Percentiles rank a stretch among this genome's conserved stretches.
Evolutionary conservation across 2,329 filamentous ascomycete species (phyloP).

Genomic region (Epicoccum sorghinum): DNA sequence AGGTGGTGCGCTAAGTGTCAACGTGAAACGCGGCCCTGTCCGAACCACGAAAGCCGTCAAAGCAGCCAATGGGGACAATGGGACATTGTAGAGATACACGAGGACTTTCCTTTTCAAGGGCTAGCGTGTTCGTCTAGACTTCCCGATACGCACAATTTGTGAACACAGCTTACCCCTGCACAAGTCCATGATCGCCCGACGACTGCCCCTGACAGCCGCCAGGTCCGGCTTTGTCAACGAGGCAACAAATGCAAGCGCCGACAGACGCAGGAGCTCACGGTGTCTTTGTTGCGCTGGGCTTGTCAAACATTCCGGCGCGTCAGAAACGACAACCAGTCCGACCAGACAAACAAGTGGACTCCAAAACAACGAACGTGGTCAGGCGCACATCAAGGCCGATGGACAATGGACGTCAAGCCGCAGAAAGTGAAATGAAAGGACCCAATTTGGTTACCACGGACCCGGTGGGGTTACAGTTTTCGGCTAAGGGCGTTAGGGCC

Average conservation of each 20-base stretch:
- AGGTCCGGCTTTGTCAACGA: slow-evolving; percentile 21
- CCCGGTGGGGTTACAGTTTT: slow-evolving; percentile 20
- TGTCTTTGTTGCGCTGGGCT: slow-evolving; percentile 10
- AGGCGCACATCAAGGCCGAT: slow-evolving; percentile 13
- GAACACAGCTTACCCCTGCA: slow-evolving; percentile 24
- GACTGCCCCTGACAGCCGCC: slow-evolving; percentile 31
- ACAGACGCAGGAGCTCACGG: neutral
- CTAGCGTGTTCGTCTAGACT: slow-evolving; percentile 24
- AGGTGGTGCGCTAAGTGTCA: slow-evolving; percentile 20
- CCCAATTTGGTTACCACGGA: slow-evolving; percentile 27
- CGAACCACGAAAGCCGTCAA: slow-evolving; percentile 5
- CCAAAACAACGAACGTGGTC: slow-evolving; percentile 19
- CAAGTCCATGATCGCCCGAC: slow-evolving; percentile 26
- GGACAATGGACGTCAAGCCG: slow-evolving; percentile 19
- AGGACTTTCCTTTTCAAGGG: slow-evolving; percentile 16
- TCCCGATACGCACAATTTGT: slow-evolving; percentile 27
- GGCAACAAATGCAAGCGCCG: slow-evolving; percentile 28
- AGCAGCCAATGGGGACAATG: slow-evolving; percentile 20
- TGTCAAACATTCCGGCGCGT: slow-evolving; percentile 4
- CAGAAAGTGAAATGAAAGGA: slow-evolving; percentile 35
- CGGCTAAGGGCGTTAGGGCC: slow-evolving; percentile 26
- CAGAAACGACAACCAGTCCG: slow-evolving; percentile 18
- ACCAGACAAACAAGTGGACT: slow-evolving; percentile 11
- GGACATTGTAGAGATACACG: slow-evolving; percentile 5
- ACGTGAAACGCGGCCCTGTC: slow-evolving; percentile 32